Percentiles rank a stretch among this genome's conserved stretches.
Conservation (phyloP, 1,139 yeast genomes). For the Diutina rugosa region DNA sequence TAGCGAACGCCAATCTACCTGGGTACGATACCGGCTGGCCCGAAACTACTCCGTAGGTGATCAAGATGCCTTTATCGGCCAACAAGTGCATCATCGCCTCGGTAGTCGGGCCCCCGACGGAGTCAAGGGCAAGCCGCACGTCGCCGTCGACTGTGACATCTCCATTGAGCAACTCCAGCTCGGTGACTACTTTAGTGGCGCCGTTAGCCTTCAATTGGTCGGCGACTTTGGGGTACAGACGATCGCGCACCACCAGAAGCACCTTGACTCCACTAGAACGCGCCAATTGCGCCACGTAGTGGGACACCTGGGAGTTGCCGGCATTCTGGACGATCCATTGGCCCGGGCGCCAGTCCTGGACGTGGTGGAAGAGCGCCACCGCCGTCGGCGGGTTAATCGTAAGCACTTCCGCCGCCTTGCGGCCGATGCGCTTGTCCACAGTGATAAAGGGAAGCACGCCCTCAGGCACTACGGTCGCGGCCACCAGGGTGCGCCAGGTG, state of each 20-base stretch:
- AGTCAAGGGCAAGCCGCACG: slow-evolving; percentile 1
- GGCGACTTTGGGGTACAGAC: not conserved
- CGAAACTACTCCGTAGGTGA: not conserved
- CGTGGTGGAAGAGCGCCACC: not conserved
- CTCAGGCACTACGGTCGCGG: not conserved
- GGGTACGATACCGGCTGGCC: not conserved
- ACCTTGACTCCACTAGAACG: not conserved
- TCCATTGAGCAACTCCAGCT: not conserved
- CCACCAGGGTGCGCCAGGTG: not conserved
- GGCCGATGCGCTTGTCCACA: not conserved
- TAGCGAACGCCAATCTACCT: not conserved
- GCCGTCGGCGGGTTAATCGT: slow-evolving; percentile 1
- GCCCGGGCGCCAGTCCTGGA: not conserved
- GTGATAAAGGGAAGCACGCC: not conserved
- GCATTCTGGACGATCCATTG: not conserved
- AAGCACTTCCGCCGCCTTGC: not conserved
- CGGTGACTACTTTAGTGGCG: not conserved
- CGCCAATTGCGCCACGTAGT: not conserved
- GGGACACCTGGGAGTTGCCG: not conserved
- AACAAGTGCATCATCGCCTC: not conserved
- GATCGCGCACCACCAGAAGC: not conserved
- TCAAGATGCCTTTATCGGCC: not conserved
- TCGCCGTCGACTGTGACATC: not conserved
- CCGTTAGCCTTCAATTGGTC: not conserved
- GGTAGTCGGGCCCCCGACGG: not conserved